These are phyloP conservation scores for Serendipita sp. DNA, from an alignment of 768 basidiomycete species.

Conservation along the genomic window DNA sequence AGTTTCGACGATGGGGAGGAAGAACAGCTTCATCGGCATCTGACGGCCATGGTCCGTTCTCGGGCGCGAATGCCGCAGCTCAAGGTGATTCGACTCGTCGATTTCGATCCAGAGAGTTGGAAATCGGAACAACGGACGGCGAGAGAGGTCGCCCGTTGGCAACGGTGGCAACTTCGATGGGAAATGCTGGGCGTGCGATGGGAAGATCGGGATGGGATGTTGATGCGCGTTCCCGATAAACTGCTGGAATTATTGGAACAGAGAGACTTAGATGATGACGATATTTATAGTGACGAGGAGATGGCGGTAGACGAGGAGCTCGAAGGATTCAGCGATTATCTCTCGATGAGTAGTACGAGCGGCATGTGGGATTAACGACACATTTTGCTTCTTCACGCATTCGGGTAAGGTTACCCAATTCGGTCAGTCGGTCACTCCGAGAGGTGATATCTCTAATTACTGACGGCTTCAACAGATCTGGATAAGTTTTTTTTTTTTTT, in stretches of 20 bases:
- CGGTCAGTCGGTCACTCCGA: no score
- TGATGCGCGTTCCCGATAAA: background rate
- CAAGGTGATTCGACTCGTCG: background rate
- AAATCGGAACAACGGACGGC: slow-evolving; percentile 3
- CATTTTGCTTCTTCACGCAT: no score
- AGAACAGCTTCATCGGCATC: background rate
- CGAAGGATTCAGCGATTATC: slow-evolving; percentile 3
- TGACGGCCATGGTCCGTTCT: background rate
- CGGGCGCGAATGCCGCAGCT: background rate
- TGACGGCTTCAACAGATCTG: no score
- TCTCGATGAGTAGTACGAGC: background rate
- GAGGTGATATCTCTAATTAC: no score
- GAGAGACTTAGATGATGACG: background rate
- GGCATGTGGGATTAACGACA: background rate
- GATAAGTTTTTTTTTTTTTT: no score
- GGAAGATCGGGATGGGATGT: background rate
- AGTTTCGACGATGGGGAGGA: slow-evolving; percentile 6
- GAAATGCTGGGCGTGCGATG: slow-evolving; percentile 3
- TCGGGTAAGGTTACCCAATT: no score
- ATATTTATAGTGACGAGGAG: slow-evolving; percentile 1
- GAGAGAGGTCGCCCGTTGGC: background rate
- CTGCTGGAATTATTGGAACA: background rate
- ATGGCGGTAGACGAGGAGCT: slow-evolving; percentile 3
- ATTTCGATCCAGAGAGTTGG: slow-evolving; percentile 3
- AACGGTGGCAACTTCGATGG: slow-evolving; percentile 4